These are phyloP conservation scores for Gaultheria prostrata DNA, from an alignment of 148 eudicot species.

Conservation along the genomic window DNA sequence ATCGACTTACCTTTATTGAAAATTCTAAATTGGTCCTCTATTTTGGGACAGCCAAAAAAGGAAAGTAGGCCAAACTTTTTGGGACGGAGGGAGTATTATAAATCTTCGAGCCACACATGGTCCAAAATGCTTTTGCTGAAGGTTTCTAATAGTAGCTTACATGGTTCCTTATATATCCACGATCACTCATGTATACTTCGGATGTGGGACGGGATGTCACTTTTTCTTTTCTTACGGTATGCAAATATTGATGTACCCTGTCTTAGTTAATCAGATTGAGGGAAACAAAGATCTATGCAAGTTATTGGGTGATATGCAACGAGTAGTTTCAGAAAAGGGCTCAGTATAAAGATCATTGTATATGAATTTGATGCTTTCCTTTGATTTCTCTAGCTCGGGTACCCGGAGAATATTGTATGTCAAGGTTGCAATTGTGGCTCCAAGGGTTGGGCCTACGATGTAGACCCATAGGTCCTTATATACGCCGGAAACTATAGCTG, in stretches of 20 bases:
- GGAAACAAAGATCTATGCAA: background rate
- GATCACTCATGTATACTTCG: no score
- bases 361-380: slow-evolving; percentile 13
- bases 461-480: slow-evolving; percentile 39
- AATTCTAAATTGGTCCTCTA: no score
- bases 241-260: background rate
- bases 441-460: slow-evolving; percentile 35
- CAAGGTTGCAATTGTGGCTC: slow-evolving; percentile 34
- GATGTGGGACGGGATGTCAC: no score
- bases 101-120: no score
- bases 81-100: no score
- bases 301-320: background rate
- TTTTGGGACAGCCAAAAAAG: no score
- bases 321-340: background rate
- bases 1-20: no score
- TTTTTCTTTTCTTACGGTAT: background rate
- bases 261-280: background rate
- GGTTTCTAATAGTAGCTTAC: no score
- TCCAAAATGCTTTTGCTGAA: no score
- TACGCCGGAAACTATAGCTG: slow-evolving; percentile 31
- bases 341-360: slow-evolving; percentile 22
- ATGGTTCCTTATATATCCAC: no score
- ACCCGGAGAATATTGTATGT: slow-evolving; percentile 27
- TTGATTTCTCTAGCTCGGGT: slow-evolving; percentile 14
- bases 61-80: no score